Evolutionary conservation across 31 red algal genomes (phyloP), one percentile per base, ranked within the genome.

Genomic region (Asparagopsis taxiformis): DNA sequence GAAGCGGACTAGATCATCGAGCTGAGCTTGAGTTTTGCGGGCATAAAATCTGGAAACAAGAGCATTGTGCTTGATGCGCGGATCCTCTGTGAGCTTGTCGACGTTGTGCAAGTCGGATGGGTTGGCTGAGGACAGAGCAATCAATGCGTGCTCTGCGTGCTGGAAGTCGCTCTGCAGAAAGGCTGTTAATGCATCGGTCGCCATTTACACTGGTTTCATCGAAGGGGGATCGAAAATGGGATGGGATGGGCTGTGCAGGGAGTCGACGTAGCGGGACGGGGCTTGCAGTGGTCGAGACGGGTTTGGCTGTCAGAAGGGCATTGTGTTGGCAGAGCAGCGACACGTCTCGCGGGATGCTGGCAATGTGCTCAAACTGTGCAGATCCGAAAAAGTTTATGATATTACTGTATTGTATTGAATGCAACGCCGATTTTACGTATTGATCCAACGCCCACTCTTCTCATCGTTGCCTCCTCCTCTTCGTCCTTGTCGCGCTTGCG

Each of bases 81-180:
- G 79, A 31, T 84, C 59, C 39, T 72, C 55, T 51, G 49, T 53
- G 55, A 26, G n/a, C 1, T 60, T 52, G 72, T 8, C n/a, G n/a
- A n/a, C n/a, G n/a, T n/a, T 4, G 19, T 34, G 5, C 34, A 32
- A 63, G 28, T 49, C 19, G 55, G 57, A 28, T 51, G 31, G 9
- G 72, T n/a, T n/a, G n/a, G 25, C 16, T 25, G 15, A 15, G n/a
- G 58, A 62, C 4, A 84, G 46, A 55, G 66, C 52, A 13, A 66
- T 32, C 35, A 84, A 37, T 0, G 79, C 35, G 16, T 54, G 58
- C 7, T 73, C 36, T 19, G 66, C 51, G 41, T 11, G 29, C 13
- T 32, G 31, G 38, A 84, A 84, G 46, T 84, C 79, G 33, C 66
- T 44, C 17, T 52, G 32, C 13, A 84, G 79, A 73, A 84, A 84